Evolutionary conservation across 129 eudicot genomes (phyloP), one percentile per base, ranked within the genome.

Genomic region (Lonicera japonica): DNA sequence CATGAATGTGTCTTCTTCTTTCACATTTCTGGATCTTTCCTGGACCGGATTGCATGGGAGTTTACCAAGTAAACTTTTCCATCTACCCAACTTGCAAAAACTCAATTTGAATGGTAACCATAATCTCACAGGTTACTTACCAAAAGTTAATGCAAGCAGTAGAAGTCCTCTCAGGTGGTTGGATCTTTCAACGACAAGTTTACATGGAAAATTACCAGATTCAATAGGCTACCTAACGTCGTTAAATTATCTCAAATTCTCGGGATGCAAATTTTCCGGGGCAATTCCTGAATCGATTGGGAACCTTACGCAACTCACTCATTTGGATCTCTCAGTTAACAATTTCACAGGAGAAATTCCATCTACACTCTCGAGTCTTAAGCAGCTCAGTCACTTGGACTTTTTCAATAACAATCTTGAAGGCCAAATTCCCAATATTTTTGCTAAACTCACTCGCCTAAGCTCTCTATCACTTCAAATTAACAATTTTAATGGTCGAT

Each of bases 221-320:
- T 80, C 76, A 1, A 56, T 76, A 47, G 71, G 74, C 25, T 23
- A 60, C 52, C 56, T 80, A 9, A 43, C 61, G 54, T 65, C 64
- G 1, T 68, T 80, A 12, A 51, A 29, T 8, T 0, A 0, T 11
- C 67, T 75, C 56, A 25, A 38, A 39, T 62, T 75, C 41, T 56
- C 41, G 11, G 0, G 0, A 0, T 75, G 74, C 60, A 50, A 67
- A 3, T 67, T 80, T 20, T 51, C 45, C 3, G 81, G 78, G 22
- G 24, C 69, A 8, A 66, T 71, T 22, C 75, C 70, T 8, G 4
- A 24, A 17, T 74, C 77, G 4, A 23, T 74, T 13, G 68, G 68
- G 1, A 64, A 79, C 53, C 69, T 79, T 16, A 36, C 63, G 2
- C 60, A 59, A 14, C 43, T 71, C 34, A 23, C 58, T 34, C 0